Conservation (phyloP, 129 eudicot genomes). For the Tagetes patula region DNA sequence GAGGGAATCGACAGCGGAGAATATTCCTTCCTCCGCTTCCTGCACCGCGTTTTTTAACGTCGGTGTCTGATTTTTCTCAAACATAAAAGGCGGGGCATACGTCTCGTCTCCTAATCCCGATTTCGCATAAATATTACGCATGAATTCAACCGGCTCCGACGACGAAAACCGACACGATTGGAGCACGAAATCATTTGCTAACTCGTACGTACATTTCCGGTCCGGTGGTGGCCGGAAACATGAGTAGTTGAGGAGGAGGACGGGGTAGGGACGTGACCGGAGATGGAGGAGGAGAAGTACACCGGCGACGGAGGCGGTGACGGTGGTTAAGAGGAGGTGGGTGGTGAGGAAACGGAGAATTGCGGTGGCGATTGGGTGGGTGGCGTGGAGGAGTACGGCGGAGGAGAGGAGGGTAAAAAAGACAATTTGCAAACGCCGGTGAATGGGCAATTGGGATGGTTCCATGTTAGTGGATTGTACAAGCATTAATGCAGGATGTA, state of each 20-base stretch:
- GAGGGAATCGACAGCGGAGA: conserved; percentile 51
- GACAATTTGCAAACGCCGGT: conserved; percentile 44
- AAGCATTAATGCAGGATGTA: background rate
- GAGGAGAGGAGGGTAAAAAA: conserved; percentile 46
- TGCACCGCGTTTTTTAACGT: conserved; percentile 41
- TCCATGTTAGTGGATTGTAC: conserved; percentile 23
- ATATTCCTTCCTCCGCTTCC: conserved; percentile 73
- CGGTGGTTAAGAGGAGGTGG: conserved; percentile 34
- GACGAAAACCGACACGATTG: conserved; percentile 24
- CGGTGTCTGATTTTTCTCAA: conserved; percentile 35
- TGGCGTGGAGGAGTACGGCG: conserved; percentile 51
- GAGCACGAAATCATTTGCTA: conserved; percentile 39
- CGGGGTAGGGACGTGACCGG: conserved; percentile 43
- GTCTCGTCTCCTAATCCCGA: conserved; percentile 80
- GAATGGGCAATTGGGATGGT: conserved; percentile 16
- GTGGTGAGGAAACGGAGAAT: conserved; percentile 41
- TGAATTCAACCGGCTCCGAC: conserved; percentile 44
- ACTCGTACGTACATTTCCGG: conserved; percentile 37
- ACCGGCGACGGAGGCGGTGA: conserved; percentile 18
- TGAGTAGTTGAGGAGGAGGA: conserved; percentile 63
- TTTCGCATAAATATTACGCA: conserved; percentile 50
- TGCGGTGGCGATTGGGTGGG: conserved; percentile 33
- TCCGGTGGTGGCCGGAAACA: conserved; percentile 68
- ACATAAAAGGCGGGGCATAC: conserved; percentile 72
- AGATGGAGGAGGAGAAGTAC: conserved; percentile 35